Evolutionary conservation across 495 filamentous ascomycete genomes (phyloP), one percentile per base, ranked within the genome.

Genomic region (Talaromyces proteolyticus): DNA sequence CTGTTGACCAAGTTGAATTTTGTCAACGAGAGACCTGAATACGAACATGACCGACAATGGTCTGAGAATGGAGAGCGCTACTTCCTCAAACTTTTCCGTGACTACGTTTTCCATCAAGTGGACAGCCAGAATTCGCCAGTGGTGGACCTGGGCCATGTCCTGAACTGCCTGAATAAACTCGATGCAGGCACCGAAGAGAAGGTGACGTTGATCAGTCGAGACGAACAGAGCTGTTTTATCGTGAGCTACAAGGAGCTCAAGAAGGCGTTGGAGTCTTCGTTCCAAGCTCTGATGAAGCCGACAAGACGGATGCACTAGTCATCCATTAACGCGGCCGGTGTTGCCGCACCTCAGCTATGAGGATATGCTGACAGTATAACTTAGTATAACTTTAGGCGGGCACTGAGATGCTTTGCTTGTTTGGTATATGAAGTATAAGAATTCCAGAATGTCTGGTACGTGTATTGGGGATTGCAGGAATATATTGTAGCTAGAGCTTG

Each of bases 41-140:
- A 84, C 49, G 86, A 88, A 19, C 75, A 81, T 21, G 80, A 87
- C 45, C 71, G 70, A 16, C 77, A 81, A 44, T 97, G 91, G 91
- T 85, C 88, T 12, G 91, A 95, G 64, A 91, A 80, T 18, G 91
- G 90, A 2, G 87, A 95, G 53, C 79, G 91, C n/a, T 95, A 94
- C 60, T 85, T 83, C 56, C 68, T 97, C 47, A 94, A 94, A 67
- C 75, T 98, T 25, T 96, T 97, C 75, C 83, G 93, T 39, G 94
- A 98, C 65, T 96, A 94, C 52, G 86, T 96, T 45, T 98, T 96
- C 67, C 93, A 98, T 64, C 89, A 92, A 50, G 89, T 96, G 20
- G 89, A 96, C 57, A 76, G 80, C 21, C 77, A 88, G 51, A 89
- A 87, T 11, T 84, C 87, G 18, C 85, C 93, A 0, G 84, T 88